These are phyloP conservation scores for Cenchrus fungigraminus DNA, from an alignment of 176 grass and related monocot species.

Conservation along the genomic window DNA sequence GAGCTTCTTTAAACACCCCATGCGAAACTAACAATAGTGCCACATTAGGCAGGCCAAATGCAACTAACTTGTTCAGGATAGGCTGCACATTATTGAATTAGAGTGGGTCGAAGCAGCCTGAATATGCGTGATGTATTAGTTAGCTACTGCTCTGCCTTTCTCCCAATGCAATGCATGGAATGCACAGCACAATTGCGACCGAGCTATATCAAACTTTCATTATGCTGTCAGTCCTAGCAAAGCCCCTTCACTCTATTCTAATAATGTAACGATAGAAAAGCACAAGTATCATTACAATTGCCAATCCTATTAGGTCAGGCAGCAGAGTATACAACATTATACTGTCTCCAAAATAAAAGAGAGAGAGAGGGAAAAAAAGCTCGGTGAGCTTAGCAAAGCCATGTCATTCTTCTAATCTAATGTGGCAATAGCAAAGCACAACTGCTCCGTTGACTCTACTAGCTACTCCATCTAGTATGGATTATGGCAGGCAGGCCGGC, in stretches of 20 bases:
- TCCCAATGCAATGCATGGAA: no score
- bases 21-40: not conserved
- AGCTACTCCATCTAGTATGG: not conserved
- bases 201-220: no score
- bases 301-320: no score
- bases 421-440: not conserved
- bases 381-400: not conserved
- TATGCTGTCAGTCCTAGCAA: no score
- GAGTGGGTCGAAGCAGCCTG: not conserved
- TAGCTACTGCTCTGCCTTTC: no score
- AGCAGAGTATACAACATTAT: not conserved
- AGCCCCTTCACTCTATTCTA: no score
- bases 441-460: not conserved
- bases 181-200: no score
- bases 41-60: not conserved
- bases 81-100: not conserved
- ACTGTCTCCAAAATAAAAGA: not conserved
- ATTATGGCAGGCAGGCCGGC: not conserved
- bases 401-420: not conserved
- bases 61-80: not conserved
- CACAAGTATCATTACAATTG: no score
- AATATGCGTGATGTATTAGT: not conserved
- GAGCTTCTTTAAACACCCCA: not conserved
- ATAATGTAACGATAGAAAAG: no score
- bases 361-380: not conserved